A percentile compares a stretch with the other conserved stretches of the same genome.
These are phyloP conservation scores for Phyllosticta citribraziliensis DNA, from an alignment of 2,329 filamentous ascomycete genomes.

Conservation along the genomic window DNA sequence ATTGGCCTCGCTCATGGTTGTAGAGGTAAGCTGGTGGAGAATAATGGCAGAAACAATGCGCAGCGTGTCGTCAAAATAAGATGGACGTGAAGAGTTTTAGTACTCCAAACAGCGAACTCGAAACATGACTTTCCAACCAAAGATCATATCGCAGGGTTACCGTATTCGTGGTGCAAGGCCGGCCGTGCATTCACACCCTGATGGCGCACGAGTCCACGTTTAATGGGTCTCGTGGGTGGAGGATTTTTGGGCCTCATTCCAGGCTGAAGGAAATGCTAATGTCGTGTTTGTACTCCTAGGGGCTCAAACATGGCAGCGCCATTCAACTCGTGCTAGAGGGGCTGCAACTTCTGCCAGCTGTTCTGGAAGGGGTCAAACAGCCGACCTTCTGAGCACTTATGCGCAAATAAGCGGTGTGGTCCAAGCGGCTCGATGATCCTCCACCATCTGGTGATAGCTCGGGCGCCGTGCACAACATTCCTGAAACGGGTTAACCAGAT, in stretches of 20 bases:
- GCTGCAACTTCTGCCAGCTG: neutral
- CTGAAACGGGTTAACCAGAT: neutral
- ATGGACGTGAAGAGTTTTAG: neutral
- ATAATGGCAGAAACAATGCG: neutral
- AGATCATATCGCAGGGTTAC: neutral
- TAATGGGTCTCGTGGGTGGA: neutral
- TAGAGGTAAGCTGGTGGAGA: neutral
- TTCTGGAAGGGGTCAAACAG: neutral
- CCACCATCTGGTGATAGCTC: neutral
- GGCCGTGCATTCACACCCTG: neutral
- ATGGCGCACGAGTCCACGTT: neutral
- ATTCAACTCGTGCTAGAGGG: neutral
- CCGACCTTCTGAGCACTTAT: neutral
- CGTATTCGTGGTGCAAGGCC: neutral
- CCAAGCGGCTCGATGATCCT: neutral
- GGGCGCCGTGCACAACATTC: too few species aligned
- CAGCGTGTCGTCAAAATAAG: neutral
- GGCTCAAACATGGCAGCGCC: neutral
- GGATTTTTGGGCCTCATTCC: neutral
- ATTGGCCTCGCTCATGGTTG: slow-evolving; percentile 15
- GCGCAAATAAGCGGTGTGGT: neutral
- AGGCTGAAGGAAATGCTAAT: neutral
- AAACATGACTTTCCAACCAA: neutral
- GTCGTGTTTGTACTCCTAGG: neutral
- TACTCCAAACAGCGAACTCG: neutral